Percentiles rank a stretch among this genome's conserved stretches.
phyloP scores from a whole-genome alignment of 2,329 filamentous ascomycete species.

The Apiospora marii region DNA sequence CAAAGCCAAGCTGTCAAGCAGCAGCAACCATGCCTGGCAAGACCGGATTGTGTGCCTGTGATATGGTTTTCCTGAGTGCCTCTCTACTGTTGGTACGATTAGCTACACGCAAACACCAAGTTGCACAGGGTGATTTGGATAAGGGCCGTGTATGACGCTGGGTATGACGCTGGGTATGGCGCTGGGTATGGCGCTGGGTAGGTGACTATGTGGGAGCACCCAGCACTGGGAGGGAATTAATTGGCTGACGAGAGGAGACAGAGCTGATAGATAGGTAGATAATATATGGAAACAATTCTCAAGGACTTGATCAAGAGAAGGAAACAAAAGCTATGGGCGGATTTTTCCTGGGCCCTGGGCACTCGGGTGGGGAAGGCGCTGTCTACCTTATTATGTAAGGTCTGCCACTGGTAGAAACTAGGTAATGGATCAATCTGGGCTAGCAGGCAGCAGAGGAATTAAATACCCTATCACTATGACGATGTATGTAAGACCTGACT shows the following conservation, averaged over 20 bases:
- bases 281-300: background rate
- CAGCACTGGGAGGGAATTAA: background rate
- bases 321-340: constrained; percentile 9
- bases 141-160: background rate
- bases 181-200: background rate
- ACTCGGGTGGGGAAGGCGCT: background rate
- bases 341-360: background rate
- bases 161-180: background rate
- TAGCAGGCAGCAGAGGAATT: background rate
- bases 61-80: background rate
- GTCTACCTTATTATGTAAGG: background rate
- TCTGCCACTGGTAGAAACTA: too few relatives aligned
- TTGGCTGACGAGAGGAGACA: background rate
- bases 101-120: background rate
- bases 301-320: background rate
- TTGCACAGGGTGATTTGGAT: background rate
- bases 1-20: background rate
- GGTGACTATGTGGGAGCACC: background rate
- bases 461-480: background rate
- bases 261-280: background rate
- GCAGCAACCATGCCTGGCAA: background rate
- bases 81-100: background rate
- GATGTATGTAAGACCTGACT: constrained; percentile 7
- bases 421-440: too few relatives aligned
- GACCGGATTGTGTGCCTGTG: background rate